Conservation (phyloP, 2,329 filamentous ascomycete genomes). For the Lachnellula cervina region DNA sequence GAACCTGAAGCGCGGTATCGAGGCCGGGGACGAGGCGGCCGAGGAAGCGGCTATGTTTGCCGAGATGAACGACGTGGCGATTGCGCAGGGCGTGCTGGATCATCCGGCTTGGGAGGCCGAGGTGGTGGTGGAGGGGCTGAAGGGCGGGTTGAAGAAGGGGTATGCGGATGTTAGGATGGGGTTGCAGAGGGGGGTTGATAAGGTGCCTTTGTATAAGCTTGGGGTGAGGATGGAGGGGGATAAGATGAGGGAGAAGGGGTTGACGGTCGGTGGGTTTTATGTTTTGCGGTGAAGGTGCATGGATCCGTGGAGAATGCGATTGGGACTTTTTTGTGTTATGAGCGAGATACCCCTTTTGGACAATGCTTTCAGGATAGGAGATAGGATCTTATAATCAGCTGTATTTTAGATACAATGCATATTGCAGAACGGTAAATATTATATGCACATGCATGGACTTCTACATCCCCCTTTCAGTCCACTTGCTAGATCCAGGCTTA, state of each 20-base stretch:
- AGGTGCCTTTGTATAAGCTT: slow-evolving; percentile 52
- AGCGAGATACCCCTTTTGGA: too few species aligned
- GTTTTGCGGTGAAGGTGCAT: slow-evolving; percentile 20
- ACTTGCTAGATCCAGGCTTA: too few species aligned
- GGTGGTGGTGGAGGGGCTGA: slow-evolving; percentile 33
- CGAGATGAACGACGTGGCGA: slow-evolving; percentile 36
- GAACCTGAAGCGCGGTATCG: slow-evolving; percentile 40
- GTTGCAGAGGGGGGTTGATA: slow-evolving; percentile 51
- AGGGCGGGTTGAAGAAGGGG: slow-evolving; percentile 38
- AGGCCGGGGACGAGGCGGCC: slow-evolving; percentile 36
- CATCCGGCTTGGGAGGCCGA: slow-evolving; percentile 37
- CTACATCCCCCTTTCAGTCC: too few species aligned
- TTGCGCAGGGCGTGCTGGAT: slow-evolving; percentile 34
- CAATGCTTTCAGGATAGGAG: too few species aligned
- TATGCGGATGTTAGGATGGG: slow-evolving; percentile 44
- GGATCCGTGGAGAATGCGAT: background rate
- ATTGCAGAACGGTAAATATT: too few species aligned
- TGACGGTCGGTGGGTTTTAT: slow-evolving; percentile 34
- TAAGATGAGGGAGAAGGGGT: slow-evolving; percentile 41
- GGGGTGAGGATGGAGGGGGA: slow-evolving; percentile 51
- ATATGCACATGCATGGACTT: too few species aligned
- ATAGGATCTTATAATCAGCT: too few species aligned
- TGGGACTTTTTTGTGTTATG: too few species aligned
- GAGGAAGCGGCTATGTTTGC: slow-evolving; percentile 34
- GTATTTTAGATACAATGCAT: too few species aligned